phyloP scores from a whole-genome alignment of 2,329 filamentous ascomycete genomes.

The Diaporthe sp. region DNA sequence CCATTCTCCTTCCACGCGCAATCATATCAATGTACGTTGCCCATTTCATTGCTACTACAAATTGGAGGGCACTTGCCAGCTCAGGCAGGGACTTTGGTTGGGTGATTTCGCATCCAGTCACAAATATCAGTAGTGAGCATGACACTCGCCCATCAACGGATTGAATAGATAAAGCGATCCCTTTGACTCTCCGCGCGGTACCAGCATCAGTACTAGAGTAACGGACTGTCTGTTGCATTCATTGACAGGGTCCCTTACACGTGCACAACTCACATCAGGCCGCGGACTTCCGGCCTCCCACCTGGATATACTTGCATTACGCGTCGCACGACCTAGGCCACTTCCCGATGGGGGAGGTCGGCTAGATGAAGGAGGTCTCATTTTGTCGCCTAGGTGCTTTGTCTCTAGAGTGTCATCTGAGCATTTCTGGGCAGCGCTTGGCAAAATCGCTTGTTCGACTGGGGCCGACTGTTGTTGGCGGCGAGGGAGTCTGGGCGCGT shows the following conservation, averaged over 20 bases:
- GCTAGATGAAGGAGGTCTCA: conserved; percentile 10
- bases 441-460: conserved; percentile 1
- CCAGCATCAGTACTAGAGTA: not conserved
- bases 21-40: too few relatives aligned
- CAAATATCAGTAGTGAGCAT: not conserved
- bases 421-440: conserved; percentile 25
- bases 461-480: not conserved
- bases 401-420: not conserved
- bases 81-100: too few relatives aligned
- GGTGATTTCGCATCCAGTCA: not conserved
- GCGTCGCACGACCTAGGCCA: not conserved
- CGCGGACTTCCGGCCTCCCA: not conserved
- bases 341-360: conserved; percentile 21
- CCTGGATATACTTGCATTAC: not conserved
- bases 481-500: not conserved
- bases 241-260: not conserved
- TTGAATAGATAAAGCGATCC: not conserved
- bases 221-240: not conserved
- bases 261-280: not conserved
- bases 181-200: too few relatives aligned
- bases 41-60: too few relatives aligned
- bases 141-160: not conserved
- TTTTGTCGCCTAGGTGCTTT: not conserved
- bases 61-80: not conserved
- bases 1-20: too few relatives aligned